Conservation (phyloP, 176 grass and related monocot species). For the Hsuehochloa calcarea region DNA sequence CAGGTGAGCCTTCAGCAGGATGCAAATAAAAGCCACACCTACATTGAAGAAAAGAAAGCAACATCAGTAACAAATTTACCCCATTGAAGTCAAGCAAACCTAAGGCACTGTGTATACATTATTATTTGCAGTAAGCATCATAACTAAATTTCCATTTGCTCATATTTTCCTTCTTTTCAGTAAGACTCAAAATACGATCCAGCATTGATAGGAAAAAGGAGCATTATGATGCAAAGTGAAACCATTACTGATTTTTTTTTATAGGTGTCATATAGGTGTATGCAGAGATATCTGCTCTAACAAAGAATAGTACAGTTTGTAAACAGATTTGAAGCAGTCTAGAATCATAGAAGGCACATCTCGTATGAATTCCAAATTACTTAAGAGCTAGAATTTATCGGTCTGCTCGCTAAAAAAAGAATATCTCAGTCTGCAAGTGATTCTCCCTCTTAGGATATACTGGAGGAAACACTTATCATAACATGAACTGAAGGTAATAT, state of each 20-base stretch:
- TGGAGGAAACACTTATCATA: not conserved
- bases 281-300: not conserved
- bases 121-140: not conserved
- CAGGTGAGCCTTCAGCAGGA: constrained; percentile 78
- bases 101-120: not conserved
- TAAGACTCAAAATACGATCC: not conserved
- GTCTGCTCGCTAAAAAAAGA: too few species aligned
- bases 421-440: not conserved
- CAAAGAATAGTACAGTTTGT: not conserved
- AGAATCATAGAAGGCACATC: not conserved
- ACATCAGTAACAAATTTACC: not conserved
- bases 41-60: constrained; percentile 33
- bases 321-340: not conserved
- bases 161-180: not conserved
- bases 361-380: not conserved
- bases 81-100: not conserved
- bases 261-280: not conserved
- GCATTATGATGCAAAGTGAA: not conserved
- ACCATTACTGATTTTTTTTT: not conserved
- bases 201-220: not conserved
- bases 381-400: not conserved
- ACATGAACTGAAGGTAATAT: not conserved
- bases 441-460: not conserved
- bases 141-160: not conserved
- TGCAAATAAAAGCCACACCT: constrained; percentile 97